Evolutionary conservation across 352 stramenopile species (phyloP), one percentile per base, ranked within the genome.

Genomic region (Phytophthora pisi): DNA sequence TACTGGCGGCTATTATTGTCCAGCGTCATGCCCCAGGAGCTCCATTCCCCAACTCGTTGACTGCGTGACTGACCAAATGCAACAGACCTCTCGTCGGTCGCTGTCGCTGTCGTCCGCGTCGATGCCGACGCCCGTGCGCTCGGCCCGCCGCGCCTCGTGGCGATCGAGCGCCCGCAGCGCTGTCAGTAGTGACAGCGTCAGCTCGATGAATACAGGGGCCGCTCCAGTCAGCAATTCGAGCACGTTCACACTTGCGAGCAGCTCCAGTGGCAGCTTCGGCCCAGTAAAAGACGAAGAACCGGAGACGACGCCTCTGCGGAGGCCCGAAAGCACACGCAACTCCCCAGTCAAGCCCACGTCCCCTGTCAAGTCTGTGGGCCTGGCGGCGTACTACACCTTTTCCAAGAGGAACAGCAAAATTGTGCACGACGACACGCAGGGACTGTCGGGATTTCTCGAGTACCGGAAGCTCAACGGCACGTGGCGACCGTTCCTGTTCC

Each of bases 401-500:
- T 89, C 83, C 16, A 73, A 70, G 45, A 72, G 75, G 51, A 79
- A 64, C 53, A 83, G 67, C 67, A 84, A 81, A 55, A 34, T 84
- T 30, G 47, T 75, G 4, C 68, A 72, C 7, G 82, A 92, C 28
- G 79, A 91, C 46, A 59, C 65, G 3, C 57, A 70, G 20, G 71
- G 66, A 30, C 40, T 78, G n/a, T 78, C 66, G 28, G 85, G 85
- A 0, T 93, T 93, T 26, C 68, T 93, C 8, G 85, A 93, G 49
- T 91, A 93, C 62, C 72, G 76, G 47, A 88, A 84, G 56, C 71
- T 91, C 23, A 86, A 93, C 42, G 84, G 84, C 31, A 82, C 79
- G 26, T 93, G 84, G 84, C 79, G 83, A 7, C 78, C 82, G 38
- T 91, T 93, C 61, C 76, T 93, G 26, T 93, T 93, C 65, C 84